A percentile compares a stretch with the other conserved stretches of the same genome.
Conservation (phyloP, 768 basidiomycete species). For the Trametes meyenii region DNA sequence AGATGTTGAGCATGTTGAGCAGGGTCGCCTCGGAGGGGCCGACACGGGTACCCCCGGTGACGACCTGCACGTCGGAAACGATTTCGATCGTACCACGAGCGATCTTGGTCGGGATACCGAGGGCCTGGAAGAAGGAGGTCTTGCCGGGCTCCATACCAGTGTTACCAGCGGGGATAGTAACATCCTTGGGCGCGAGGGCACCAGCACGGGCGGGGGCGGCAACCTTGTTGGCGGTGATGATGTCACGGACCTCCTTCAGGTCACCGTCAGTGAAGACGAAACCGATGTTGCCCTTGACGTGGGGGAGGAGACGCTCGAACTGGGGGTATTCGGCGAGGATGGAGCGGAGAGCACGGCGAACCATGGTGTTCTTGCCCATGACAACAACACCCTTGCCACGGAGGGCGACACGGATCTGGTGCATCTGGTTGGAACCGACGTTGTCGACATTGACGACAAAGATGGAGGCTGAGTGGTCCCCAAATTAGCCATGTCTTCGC, state of each 20-base stretch:
- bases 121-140: constrained; percentile 99
- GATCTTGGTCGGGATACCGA: constrained; percentile 99
- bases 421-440: constrained; percentile 99
- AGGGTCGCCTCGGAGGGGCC: constrained; percentile 97
- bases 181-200: constrained; percentile 92
- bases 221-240: constrained; percentile 96
- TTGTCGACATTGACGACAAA: constrained; percentile 99
- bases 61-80: constrained; percentile 94
- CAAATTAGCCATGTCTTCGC: background rate
- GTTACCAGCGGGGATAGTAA: constrained; percentile 92
- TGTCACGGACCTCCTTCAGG: constrained; percentile 91
- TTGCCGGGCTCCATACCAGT: constrained; percentile 99
- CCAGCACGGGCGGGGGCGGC: constrained; percentile 98
- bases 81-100: constrained; percentile 99
- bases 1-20: constrained; percentile 99
- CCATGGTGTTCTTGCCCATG: constrained; percentile 99
- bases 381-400: constrained; percentile 95
- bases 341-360: constrained; percentile 94
- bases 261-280: constrained; percentile 96
- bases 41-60: constrained; percentile 89
- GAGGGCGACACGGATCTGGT: constrained; percentile 94
- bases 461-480: constrained; percentile 77
- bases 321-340: constrained; percentile 90
- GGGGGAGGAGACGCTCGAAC: constrained; percentile 94
- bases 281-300: constrained; percentile 97